Conservation (phyloP, 768 basidiomycete genomes). For the Podaxis mareebaensis region DNA sequence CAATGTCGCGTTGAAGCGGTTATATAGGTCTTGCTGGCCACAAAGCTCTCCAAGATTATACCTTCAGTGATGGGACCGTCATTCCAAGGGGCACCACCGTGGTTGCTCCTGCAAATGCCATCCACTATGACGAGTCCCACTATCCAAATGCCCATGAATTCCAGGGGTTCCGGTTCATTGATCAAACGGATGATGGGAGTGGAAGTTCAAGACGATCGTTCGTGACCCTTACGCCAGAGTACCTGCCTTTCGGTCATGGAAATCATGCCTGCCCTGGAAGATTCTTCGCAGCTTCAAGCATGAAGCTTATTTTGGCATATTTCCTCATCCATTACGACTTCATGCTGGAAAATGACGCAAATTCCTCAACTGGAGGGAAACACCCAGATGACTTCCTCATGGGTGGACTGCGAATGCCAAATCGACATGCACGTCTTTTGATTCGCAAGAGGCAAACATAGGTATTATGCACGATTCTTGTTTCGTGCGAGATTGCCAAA, state of each 20-base stretch:
- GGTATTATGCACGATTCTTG: not conserved
- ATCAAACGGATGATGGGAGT: conserved; percentile 23
- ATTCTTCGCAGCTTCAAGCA: conserved; percentile 19
- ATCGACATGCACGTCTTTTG: conserved; percentile 15
- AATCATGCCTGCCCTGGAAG: conserved; percentile 31
- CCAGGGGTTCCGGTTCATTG: conserved; percentile 42
- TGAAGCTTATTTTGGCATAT: conserved; percentile 17
- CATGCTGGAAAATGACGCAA: conserved; percentile 13
- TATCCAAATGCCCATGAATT: conserved; percentile 38
- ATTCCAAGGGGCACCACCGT: conserved; percentile 40
- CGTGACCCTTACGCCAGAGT: conserved; percentile 28
- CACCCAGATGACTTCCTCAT: conserved; percentile 16
- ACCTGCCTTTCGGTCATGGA: conserved; percentile 37
- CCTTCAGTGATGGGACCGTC: conserved; percentile 43
- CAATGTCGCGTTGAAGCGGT: not conserved
- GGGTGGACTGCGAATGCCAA: conserved; percentile 14
- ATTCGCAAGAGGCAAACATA: conserved; percentile 11
- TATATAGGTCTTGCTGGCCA: conserved; percentile 28
- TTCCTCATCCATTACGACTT: conserved; percentile 19
- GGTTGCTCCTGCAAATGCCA: conserved; percentile 26
- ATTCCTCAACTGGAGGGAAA: not conserved
- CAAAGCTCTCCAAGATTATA: conserved; percentile 37
- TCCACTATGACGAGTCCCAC: conserved; percentile 30
- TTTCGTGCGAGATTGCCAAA: too few species aligned
- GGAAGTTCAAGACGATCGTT: conserved; percentile 23